Base-by-base conservation (phyloP, 371 early-diverging fungal genomes). In the Apophysomyces variabilis region DNA sequence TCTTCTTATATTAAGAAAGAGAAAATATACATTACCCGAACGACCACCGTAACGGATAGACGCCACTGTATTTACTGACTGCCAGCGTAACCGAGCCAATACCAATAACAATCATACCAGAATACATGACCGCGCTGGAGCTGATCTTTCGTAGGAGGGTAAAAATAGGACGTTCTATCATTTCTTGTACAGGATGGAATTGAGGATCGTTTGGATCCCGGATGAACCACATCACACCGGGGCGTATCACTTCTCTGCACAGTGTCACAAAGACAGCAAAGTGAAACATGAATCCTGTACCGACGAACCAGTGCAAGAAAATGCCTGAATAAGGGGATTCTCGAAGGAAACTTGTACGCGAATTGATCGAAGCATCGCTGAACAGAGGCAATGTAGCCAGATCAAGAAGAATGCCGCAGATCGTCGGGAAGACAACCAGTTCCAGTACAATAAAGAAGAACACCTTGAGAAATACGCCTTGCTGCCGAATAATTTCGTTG, bases 181-280 rank as follows among this genome's bases (percentile, higher is more conserved):
- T 90, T 72, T 98, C 98, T 62, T 90, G 90, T 60, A 98, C 90
- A 1, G 97, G 96, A 66, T 95, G 91, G 74, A 95, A 95, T 36
- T 92, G 88, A 6, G 96, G 95, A 72, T 97, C 97, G 60, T 94
- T 94, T 4, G 98, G 97, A 65, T 98, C 96, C 41, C 97, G 90
- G 58, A 97, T 93, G 70, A 96, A 97, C 96, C 97, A 96, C 85
- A 97, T 87, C 26, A 97, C 94, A 16, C 97, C 96, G 0, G 93
- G 92, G 5, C 97, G 91, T 7, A 96, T 88, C 4, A 93, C 83
- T 45, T 90, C 88, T 36, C 97, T 88, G 26, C 94, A 91, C 38
- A 87, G 78, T 11, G 90, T 72, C 12, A 98, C 89, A 73, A 95
- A 95, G 16, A 87, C 79, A 4, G 98, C 92, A 79, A 97, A 92